Evolutionary conservation across 257 asterid species (phyloP).

Genomic region (Solanum virginianum): DNA sequence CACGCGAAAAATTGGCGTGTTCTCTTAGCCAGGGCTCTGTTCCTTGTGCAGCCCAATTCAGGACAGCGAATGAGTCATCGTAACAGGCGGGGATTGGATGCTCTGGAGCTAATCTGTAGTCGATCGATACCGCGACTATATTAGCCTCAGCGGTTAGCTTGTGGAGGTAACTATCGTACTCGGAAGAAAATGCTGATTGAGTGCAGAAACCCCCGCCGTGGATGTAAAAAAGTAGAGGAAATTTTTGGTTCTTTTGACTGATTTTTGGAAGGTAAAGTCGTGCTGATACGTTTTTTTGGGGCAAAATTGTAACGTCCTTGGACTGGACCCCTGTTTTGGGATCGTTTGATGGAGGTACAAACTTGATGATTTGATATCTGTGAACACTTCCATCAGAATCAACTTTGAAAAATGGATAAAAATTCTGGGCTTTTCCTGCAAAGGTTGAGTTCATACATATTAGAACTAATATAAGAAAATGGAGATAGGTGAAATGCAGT

Average conservation of each 20-base stretch:
- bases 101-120: constrained; percentile 67
- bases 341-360: constrained; percentile 41
- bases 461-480: background rate
- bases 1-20: constrained; percentile 35
- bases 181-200: constrained; percentile 48
- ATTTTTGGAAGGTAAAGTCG: constrained; percentile 49
- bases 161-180: constrained; percentile 31
- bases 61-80: constrained; percentile 45
- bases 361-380: constrained; percentile 1
- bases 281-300: constrained; percentile 26
- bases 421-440: background rate
- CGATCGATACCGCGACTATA: constrained; percentile 43
- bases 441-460: background rate
- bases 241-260: constrained; percentile 10
- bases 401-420: background rate
- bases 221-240: constrained; percentile 52
- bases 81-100: constrained; percentile 53
- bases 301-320: constrained; percentile 39
- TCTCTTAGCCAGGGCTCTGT: constrained; percentile 52
- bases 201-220: constrained; percentile 74
- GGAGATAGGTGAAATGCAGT: background rate
- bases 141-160: constrained; percentile 32
- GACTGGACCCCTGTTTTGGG: constrained; percentile 31
- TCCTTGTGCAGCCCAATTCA: constrained; percentile 39
- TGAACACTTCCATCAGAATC: constrained; percentile 36